A percentile compares a stretch with the other conserved stretches of the same genome.
Evolutionary conservation across 176 grass and related monocot genomes (phyloP).

Genomic region (Rhynchospora tenuis): DNA sequence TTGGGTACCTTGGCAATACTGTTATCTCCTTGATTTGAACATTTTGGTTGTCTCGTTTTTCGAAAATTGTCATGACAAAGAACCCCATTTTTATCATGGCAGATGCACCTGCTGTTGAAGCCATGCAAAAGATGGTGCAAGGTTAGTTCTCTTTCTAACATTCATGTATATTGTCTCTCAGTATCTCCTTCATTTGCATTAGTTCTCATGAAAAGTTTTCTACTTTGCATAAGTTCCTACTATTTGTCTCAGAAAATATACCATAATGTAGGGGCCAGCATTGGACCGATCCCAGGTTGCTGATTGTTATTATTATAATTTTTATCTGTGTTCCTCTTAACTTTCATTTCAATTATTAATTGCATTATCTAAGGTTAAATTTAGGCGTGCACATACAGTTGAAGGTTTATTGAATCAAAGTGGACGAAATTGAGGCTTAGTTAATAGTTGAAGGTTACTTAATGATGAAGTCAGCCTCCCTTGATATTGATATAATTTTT

Average conservation of each 20-base stretch:
- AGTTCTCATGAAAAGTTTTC: background rate
- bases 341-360: background rate
- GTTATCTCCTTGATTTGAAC: too few relatives aligned
- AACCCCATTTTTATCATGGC: constrained; percentile 68
- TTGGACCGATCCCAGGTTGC: background rate
- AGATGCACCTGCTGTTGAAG: constrained; percentile 48
- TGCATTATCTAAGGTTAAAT: background rate
- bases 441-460: background rate
- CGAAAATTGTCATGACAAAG: too few relatives aligned
- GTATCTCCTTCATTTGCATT: background rate
- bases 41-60: too few relatives aligned
- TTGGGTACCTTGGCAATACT: too few relatives aligned
- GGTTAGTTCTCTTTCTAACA: constrained; percentile 25
- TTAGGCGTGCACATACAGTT: too few relatives aligned
- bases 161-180: background rate
- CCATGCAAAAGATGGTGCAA: constrained; percentile 91
- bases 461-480: background rate
- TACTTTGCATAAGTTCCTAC: background rate
- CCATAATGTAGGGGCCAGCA: background rate
- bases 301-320: background rate
- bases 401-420: background rate
- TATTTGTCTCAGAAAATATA: background rate
- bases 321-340: background rate
- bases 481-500: too few relatives aligned
- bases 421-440: background rate